Evolutionary conservation across 805 yeast species (phyloP), one percentile per base, ranked within the genome.

Genomic region (Saccharomycopsis javanensis): DNA sequence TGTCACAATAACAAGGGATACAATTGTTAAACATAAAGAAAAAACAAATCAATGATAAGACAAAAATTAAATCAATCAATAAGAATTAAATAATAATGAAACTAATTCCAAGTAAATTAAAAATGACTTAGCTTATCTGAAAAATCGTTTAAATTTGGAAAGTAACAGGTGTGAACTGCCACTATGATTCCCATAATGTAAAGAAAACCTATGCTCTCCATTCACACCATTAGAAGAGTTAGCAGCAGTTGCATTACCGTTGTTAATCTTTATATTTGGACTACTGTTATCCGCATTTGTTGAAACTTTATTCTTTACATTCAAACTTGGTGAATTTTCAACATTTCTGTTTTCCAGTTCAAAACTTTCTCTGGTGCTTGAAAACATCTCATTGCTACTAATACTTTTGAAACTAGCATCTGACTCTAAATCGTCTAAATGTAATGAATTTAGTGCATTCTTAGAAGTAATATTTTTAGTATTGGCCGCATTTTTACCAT

Each of bases 391-490:
- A 34, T 59, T 53, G 35, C 59, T 60, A 34, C 60, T 56, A 23
- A 60, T 60, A 30, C 63, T 60, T 53, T 60, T 60, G 20, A 60
- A 58, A 33, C 63, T 60, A 4, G 60, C 60, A 34, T 59, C 45
- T 5, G 60, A 58, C 25, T 56, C 63, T 28, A 60, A 54, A 33
- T 60, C 63, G 45, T 58, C 63, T 38, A 60, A 56, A 31, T 60
- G 61, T 23, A 60, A 51, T 16, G 61, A 58, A 20, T 58, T 58
- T 28, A 60, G 37, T 42, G 48, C 48, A 11, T 42, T 42, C n/a
- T 25, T 42, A 10, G 48, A 42, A 27, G 30, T 46, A 34, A 34
- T 55, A 16, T 33, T 30, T 13, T 55, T 50, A 4, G 33, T 2
- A 8, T 31, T 31, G 20, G 11, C 5, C 5, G 37, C 37, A 20